phyloP scores from a whole-genome alignment of 768 basidiomycete genomes.

The Tulasnella sp. region DNA sequence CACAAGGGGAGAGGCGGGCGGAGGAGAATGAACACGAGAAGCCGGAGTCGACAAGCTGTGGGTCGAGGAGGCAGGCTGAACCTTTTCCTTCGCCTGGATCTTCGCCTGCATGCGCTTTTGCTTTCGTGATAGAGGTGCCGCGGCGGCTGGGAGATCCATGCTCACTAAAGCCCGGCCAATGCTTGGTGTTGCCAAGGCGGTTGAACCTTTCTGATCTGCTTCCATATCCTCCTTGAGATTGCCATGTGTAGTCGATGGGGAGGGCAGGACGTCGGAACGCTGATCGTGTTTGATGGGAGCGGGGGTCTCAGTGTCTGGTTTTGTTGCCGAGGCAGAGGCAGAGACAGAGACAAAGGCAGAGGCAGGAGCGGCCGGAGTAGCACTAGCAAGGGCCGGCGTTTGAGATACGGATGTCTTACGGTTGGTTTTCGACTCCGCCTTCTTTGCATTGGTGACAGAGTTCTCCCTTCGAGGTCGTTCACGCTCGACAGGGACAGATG shows the following conservation, averaged over 20 bases:
- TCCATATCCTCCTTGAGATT: neutral
- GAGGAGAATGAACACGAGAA: neutral
- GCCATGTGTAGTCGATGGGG: neutral
- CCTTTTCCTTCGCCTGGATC: conserved; percentile 7
- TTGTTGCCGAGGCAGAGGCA: neutral
- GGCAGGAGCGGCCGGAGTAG: neutral
- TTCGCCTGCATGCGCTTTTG: neutral
- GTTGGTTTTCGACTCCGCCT: neutral
- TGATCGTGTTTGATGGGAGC: neutral
- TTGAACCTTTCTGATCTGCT: neutral
- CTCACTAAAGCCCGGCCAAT: neutral
- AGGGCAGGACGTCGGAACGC: neutral
- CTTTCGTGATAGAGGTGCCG: neutral
- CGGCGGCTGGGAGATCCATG: neutral
- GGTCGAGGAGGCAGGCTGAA: neutral
- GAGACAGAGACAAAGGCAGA: no score
- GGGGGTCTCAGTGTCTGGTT: neutral
- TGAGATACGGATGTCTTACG: neutral
- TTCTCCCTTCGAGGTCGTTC: neutral
- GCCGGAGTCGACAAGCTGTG: neutral
- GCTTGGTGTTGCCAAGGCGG: neutral
- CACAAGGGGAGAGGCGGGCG: conserved; percentile 16
- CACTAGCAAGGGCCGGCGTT: neutral
- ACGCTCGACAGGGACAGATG: neutral
- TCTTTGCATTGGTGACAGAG: neutral